phyloP scores from a whole-genome alignment of 2,329 filamentous ascomycete species.

The Cladosporium velox region DNA sequence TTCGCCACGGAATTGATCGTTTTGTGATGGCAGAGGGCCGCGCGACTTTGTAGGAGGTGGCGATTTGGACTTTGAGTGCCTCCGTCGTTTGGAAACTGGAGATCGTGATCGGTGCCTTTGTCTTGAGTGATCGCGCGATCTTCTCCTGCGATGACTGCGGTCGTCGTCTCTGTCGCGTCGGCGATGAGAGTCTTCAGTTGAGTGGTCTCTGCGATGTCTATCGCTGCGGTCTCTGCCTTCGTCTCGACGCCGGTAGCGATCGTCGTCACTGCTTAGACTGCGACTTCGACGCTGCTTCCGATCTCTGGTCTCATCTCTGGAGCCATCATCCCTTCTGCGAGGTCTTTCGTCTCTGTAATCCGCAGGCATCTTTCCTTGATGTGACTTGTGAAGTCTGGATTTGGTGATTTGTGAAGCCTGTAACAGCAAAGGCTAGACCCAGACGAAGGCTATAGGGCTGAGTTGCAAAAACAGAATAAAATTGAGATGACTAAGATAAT shows the following conservation, averaged over 20 bases:
- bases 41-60: constrained; percentile 44
- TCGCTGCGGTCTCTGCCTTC: constrained; percentile 20
- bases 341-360: not conserved
- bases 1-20: constrained; percentile 44
- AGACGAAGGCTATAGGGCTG: not conserved
- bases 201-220: constrained; percentile 6
- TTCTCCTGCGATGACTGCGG: constrained; percentile 29
- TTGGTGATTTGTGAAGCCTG: not conserved
- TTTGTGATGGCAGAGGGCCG: constrained; percentile 50
- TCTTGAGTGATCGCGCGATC: constrained; percentile 29
- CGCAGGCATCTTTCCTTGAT: too few relatives aligned
- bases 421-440: not conserved
- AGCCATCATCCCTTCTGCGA: constrained; percentile 18
- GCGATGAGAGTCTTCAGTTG: constrained; percentile 11
- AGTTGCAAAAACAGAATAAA: not conserved
- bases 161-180: constrained; percentile 22
- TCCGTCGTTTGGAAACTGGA: constrained; percentile 38
- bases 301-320: not conserved
- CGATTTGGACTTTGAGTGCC: constrained; percentile 31
- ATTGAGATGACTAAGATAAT: not conserved
- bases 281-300: constrained; percentile 23
- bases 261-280: constrained; percentile 15
- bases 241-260: constrained; percentile 14
- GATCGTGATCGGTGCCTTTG: constrained; percentile 32
- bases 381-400: too few relatives aligned